These are phyloP conservation scores for Plantago coronopus DNA, from an alignment of 305 asterid species.

Conservation along the genomic window DNA sequence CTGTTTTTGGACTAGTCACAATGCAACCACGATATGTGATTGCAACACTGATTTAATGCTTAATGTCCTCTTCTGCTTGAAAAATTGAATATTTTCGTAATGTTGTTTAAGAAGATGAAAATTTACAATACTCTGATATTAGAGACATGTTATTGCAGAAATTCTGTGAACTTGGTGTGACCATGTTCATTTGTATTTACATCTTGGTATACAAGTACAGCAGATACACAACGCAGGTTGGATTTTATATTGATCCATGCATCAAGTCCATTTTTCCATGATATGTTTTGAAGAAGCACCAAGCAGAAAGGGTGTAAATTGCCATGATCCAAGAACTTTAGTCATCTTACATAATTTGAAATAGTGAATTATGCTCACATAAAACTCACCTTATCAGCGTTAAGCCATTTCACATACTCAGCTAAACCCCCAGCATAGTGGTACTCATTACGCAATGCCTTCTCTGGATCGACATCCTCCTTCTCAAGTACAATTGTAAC, in stretches of 20 bases:
- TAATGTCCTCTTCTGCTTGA: too few relatives aligned
- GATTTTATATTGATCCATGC: not conserved
- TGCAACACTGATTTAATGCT: too few relatives aligned
- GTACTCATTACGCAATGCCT: conserved; percentile 58
- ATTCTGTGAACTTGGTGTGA: too few relatives aligned
- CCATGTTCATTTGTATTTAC: too few relatives aligned
- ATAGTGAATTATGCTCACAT: conserved; percentile 1
- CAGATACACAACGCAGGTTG: too few relatives aligned
- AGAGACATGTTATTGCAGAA: too few relatives aligned
- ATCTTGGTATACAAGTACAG: too few relatives aligned
- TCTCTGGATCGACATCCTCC: conserved; percentile 60
- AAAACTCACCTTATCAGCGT: conserved; percentile 76
- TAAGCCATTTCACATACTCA: conserved; percentile 91
- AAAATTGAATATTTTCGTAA: too few relatives aligned
- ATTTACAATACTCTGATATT: too few relatives aligned
- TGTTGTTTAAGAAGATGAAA: too few relatives aligned
- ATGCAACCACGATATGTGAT: too few relatives aligned
- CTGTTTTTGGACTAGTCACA: too few relatives aligned
- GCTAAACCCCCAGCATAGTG: conserved; percentile 87
- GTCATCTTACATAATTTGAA: not conserved
- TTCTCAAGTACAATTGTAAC: conserved; percentile 60
- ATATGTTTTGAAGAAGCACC: not conserved
- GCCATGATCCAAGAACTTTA: conserved; percentile 9
- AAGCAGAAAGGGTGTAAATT: not conserved
- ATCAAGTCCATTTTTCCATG: not conserved